Base-by-base conservation (phyloP, 306 rosid species). In the Chamaecrista fasciculata region DNA sequence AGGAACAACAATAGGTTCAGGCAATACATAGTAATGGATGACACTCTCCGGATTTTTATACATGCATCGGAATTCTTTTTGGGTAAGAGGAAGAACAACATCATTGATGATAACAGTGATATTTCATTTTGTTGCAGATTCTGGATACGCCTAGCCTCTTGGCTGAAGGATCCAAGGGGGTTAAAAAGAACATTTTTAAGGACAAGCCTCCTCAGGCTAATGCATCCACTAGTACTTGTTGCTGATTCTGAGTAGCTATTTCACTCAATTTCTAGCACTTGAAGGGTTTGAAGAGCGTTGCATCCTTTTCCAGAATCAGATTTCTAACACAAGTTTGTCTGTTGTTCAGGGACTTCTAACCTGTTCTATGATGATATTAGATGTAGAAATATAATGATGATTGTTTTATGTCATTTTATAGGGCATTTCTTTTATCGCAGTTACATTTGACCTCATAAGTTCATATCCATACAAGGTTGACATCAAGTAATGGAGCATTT, bases 121-220 rank as follows among this genome's bases (percentile, higher is more conserved):
- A 18, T 36, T 23, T 60, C 36, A 55, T 55, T 53, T 15, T 49
- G 67, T 31, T 74, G 77, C 87, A 90, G 99, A 84, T 91, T 85
- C 72, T 90, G 80, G 99, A 94, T 66, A 91, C 89, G 11, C 87
- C 88, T 2, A 86, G 86, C 73, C 97, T 94, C 58, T 37, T 94
- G 74, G 94, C 91, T 3, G 95, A 94, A 74, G 97, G 95, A 39
- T 82, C 97, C 20, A 86, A 82, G 73, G 97, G 97, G 51, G 52
- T 84, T 40, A 91, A 78, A 67, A 91, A 84, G 85, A 90, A 90
- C 83, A 88, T 90, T 78, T 91, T 91, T 71, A 90, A 74, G 75
- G 97, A 88, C 51, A 84, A 80, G 61, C 81, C 76, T 33, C 84
- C 92, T 15, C 79, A 76, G 49, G 31, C 82, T 24, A 79, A 70